phyloP scores from a whole-genome alignment of 2,329 filamentous ascomycete genomes.

The Scedosporium aurantiacum region DNA sequence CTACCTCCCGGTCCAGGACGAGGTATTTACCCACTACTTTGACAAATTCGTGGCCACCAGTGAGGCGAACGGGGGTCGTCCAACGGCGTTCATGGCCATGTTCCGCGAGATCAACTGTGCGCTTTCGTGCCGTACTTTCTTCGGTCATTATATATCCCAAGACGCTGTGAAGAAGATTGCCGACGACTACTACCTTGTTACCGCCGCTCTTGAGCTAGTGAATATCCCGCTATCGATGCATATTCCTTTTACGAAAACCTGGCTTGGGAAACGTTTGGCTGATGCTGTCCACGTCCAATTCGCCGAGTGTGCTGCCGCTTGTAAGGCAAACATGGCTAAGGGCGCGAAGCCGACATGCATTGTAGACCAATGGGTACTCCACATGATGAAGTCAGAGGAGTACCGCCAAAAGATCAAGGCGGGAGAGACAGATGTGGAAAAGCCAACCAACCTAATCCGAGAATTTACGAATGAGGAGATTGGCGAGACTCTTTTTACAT shows the following conservation, averaged over 20 bases:
- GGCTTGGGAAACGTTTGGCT: constrained; percentile 65
- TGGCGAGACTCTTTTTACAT: constrained; percentile 38
- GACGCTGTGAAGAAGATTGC: constrained; percentile 63
- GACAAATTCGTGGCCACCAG: constrained; percentile 54
- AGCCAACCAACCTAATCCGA: constrained; percentile 35
- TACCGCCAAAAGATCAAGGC: constrained; percentile 55
- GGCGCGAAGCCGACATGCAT: constrained; percentile 61
- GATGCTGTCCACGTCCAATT: constrained; percentile 64
- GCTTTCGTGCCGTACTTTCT: constrained; percentile 67
- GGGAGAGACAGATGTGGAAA: constrained; percentile 33
- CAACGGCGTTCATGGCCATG: constrained; percentile 56
- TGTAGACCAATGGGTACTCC: constrained; percentile 65
- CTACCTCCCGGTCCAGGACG: constrained; percentile 65
- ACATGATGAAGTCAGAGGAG: constrained; percentile 60
- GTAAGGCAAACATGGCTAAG: constrained; percentile 59
- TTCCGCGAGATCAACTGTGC: constrained; percentile 74
- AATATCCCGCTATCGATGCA: constrained; percentile 63
- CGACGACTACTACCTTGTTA: constrained; percentile 69
- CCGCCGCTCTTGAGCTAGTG: constrained; percentile 67
- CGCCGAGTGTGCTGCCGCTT: constrained; percentile 57
- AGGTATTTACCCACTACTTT: constrained; percentile 62
- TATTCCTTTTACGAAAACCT: constrained; percentile 63
- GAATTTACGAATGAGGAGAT: constrained; percentile 40
- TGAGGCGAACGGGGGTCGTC: constrained; percentile 36
- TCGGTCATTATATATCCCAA: constrained; percentile 67